Evolutionary conservation across 1,284 basidiomycete species (phyloP).

Genomic region (Austroboletus rostrupii): DNA sequence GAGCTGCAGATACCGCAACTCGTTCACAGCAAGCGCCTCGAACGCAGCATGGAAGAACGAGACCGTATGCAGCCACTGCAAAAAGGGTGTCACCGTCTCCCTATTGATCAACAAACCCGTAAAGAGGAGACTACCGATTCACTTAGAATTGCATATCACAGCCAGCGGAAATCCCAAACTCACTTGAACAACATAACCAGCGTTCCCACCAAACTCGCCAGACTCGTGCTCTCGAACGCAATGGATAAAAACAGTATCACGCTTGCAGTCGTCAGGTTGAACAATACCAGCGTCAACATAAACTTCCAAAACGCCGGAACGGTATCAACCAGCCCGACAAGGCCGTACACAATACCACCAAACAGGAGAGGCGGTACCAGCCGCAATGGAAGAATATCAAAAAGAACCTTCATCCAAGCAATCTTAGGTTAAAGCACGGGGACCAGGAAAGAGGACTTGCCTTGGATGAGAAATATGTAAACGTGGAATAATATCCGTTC

Average conservation of each 20-base stretch:
- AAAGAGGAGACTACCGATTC: slow-evolving; percentile 75
- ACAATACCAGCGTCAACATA: slow-evolving; percentile 88
- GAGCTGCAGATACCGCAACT: slow-evolving; percentile 89
- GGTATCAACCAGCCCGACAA: slow-evolving; percentile 90
- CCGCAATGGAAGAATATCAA: slow-evolving; percentile 92
- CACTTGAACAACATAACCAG: slow-evolving; percentile 97
- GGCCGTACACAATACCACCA: slow-evolving; percentile 89
- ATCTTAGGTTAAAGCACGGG: not conserved
- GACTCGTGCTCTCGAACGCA: slow-evolving; percentile 77
- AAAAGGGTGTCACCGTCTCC: slow-evolving; percentile 68
- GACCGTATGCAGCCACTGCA: slow-evolving; percentile 85
- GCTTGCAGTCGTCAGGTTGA: slow-evolving; percentile 92
- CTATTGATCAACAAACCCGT: slow-evolving; percentile 94
- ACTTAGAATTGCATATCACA: not conserved
- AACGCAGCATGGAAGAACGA: slow-evolving; percentile 99
- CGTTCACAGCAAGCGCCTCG: slow-evolving; percentile 93
- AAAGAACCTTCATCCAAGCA: slow-evolving; percentile 62
- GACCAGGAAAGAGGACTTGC: slow-evolving; percentile 31
- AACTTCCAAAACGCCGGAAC: slow-evolving; percentile 96
- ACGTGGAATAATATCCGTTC: slow-evolving; percentile 94
- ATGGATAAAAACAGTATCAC: slow-evolving; percentile 90
- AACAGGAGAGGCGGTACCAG: slow-evolving; percentile 93
- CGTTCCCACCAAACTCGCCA: slow-evolving; percentile 91
- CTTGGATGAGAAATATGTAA: slow-evolving; percentile 95
- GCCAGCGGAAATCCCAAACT: slow-evolving; percentile 31